Conservation (phyloP, 2,329 filamentous ascomycete species). For the Exophiala sideris region DNA sequence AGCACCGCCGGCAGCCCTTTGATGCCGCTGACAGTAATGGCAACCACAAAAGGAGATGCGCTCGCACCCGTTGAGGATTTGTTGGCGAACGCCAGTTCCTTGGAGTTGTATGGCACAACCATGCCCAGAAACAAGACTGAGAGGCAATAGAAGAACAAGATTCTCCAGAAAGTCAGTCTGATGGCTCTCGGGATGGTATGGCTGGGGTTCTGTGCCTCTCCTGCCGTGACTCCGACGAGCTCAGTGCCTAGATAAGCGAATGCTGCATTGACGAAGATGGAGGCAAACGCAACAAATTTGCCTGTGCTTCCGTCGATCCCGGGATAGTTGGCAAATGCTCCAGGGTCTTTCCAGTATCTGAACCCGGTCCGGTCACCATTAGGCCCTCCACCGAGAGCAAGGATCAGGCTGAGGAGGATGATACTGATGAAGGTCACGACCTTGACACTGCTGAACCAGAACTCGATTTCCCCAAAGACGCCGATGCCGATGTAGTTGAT, state of each 20-base stretch:
- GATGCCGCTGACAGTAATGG: conserved; percentile 57
- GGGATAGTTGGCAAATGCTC: conserved; percentile 59
- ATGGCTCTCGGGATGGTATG: conserved; percentile 52
- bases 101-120: conserved; percentile 51
- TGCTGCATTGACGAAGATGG: conserved; percentile 42
- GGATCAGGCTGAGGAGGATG: conserved; percentile 47
- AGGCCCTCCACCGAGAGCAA: conserved; percentile 48
- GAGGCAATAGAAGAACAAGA: conserved; percentile 55
- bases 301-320: conserved; percentile 46
- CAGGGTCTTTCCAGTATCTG: conserved; percentile 49
- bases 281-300: conserved; percentile 41
- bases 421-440: conserved; percentile 50
- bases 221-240: conserved; percentile 52
- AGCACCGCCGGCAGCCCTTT: conserved; percentile 67
- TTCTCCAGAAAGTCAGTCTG: conserved; percentile 51
- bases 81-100: conserved; percentile 2
- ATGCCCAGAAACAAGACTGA: conserved; percentile 57
- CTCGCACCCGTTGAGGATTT: not conserved
- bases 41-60: conserved; percentile 39
- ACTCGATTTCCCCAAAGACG: conserved; percentile 53
- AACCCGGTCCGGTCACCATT: conserved; percentile 47
- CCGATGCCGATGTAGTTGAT: conserved; percentile 44
- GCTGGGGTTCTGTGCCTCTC: conserved; percentile 51
- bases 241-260: conserved; percentile 45
- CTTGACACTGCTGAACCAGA: conserved; percentile 50